Evolutionary conservation across 2,329 filamentous ascomycete species (phyloP), one percentile per base, ranked within the genome.

Genomic region (Teratosphaeria destructans): DNA sequence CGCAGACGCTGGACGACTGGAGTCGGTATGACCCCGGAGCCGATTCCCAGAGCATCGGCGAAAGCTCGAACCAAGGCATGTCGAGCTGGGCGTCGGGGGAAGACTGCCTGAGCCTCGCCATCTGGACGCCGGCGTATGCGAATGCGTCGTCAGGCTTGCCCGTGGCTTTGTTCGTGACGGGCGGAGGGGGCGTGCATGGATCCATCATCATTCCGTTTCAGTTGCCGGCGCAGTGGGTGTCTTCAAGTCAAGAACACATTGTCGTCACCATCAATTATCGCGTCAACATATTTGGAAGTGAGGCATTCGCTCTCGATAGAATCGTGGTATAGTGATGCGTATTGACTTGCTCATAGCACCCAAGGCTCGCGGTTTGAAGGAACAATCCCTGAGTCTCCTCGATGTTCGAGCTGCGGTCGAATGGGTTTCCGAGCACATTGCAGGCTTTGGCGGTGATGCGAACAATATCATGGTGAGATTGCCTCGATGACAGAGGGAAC

Each of bases 161-260:
- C 0, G 78, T 80, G 0, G 68, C 77, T 10, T 71, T 76, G 39
- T 81, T 78, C 68, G 71, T 78, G 52, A 75, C 76, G 34, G 79
- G 78, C 2, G 78, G 79, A 6, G 74, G 75, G 14, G 37, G 37
- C 16, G 11, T 14, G 11, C 37, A 43, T 43, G 37, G 37, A n/a
- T 43, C 37, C 37, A 43, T 43, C 37, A 43, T 43, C 16, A 43
- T 43, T n/a, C 37, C 37, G 16, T 43, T 12, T 43, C 37, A 43
- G 37, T 12, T 43, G 37, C 37, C 37, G 14, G 37, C 37, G 5
- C 37, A 43, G 37, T 43, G 37, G 37, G 37, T 43, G 37, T 43
- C 37, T 43, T n/a, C 12, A 10, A 16, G 11, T 14, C 37, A 43
- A 16, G 37, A n/a, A n/a, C 37, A 43, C 16, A 43, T 43, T 43